Evolutionary conservation across 768 basidiomycete genomes (phyloP).

Genomic region (Hysterangium stoloniferum): DNA sequence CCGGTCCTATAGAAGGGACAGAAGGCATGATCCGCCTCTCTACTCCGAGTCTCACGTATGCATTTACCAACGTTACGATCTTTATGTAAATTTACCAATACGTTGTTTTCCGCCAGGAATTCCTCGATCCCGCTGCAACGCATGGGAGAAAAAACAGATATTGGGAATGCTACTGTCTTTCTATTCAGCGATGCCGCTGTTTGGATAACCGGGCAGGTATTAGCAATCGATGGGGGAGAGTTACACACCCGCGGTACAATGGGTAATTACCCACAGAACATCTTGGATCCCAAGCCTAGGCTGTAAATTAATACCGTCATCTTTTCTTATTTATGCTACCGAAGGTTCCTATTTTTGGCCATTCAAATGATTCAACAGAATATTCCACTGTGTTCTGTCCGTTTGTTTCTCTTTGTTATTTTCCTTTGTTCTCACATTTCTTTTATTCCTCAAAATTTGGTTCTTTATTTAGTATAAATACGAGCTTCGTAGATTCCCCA

Average conservation of each 20-base stretch:
- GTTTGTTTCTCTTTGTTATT: too few species aligned
- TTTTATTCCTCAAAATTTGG: too few species aligned
- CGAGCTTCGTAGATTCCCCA: too few species aligned
- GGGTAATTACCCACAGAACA: constrained; percentile 44
- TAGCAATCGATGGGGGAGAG: constrained; percentile 19
- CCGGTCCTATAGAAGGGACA: constrained; percentile 75
- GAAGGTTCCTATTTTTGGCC: too few species aligned
- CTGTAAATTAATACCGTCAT: too few species aligned
- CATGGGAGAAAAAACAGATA: constrained; percentile 20
- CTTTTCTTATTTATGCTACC: too few species aligned
- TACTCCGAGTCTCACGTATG: background rate
- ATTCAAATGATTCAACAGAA: too few species aligned
- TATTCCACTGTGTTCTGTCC: too few species aligned
- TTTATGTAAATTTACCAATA: background rate
- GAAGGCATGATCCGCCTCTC: constrained; percentile 41
- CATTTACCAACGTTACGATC: background rate
- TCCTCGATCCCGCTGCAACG: constrained; percentile 13
- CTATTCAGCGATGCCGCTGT: constrained; percentile 30
- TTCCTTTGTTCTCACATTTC: too few species aligned
- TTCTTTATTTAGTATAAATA: too few species aligned
- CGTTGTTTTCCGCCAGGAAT: background rate
- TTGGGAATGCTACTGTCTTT: constrained; percentile 28
- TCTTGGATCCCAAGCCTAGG: constrained; percentile 51
- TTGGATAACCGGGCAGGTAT: constrained; percentile 28
- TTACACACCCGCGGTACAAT: constrained; percentile 3